phyloP scores from a whole-genome alignment of 345 rosid genomes.

The Eucalyptus curtisii region DNA sequence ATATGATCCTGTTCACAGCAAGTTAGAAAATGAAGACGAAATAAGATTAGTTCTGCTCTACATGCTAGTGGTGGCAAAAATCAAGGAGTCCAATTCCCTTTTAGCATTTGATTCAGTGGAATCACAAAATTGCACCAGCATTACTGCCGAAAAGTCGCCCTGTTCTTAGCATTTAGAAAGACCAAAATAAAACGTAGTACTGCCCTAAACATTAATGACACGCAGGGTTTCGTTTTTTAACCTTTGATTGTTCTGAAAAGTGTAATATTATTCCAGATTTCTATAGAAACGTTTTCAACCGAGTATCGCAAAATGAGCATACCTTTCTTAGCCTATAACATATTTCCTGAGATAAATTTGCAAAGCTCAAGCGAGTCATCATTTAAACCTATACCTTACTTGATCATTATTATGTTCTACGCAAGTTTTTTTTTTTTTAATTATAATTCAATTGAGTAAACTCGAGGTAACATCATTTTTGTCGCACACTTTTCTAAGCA shows the following conservation, averaged over 20 bases:
- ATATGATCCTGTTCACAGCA: slow-evolving; percentile 34
- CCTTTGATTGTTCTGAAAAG: not conserved
- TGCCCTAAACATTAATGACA: not conserved
- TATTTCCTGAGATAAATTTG: not conserved
- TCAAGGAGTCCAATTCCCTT: not conserved
- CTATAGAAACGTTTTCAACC: not conserved
- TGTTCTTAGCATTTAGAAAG: not conserved
- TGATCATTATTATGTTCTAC: not conserved
- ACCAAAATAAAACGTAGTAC: not conserved
- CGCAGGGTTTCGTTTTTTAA: not conserved
- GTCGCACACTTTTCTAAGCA: not conserved
- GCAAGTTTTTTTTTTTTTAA: not conserved
- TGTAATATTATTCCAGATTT: not conserved
- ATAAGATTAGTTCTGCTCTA: not conserved
- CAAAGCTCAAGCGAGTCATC: not conserved
- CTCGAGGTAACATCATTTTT: not conserved
- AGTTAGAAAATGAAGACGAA: not conserved
- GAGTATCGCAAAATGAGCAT: not conserved
- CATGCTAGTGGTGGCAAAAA: not conserved
- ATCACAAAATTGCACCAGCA: not conserved
- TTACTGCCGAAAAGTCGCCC: not conserved
- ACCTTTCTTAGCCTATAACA: not conserved
- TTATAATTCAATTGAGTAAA: not conserved
- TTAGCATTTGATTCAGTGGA: not conserved
- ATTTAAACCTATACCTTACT: not conserved